A percentile compares a stretch with the other conserved stretches of the same genome.
These are phyloP conservation scores for Saccharum spontaneum DNA, from an alignment of 176 grass and related monocot species.

Conservation along the genomic window DNA sequence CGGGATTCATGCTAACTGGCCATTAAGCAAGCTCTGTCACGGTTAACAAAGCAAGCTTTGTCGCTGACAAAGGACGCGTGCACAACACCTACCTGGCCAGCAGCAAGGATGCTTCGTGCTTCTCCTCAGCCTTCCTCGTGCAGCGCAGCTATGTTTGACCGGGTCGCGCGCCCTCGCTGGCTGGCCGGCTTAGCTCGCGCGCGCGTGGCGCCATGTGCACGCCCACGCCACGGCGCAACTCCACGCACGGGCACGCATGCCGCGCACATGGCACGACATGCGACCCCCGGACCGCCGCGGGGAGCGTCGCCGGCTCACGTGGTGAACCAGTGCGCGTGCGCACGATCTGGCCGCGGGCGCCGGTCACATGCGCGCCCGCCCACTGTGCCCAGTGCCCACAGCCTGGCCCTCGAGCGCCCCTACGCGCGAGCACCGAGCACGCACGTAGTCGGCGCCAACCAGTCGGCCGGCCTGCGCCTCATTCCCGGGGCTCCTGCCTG, in stretches of 20 bases:
- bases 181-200: background rate
- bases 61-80: background rate
- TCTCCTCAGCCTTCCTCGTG: constrained; percentile 3
- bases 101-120: background rate
- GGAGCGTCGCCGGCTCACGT: constrained; percentile 21
- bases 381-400: background rate
- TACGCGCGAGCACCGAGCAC: background rate
- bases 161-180: background rate
- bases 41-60: background rate
- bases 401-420: background rate
- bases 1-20: background rate
- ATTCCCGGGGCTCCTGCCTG: background rate
- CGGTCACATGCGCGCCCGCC: background rate
- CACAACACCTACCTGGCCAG: background rate
- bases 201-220: constrained; percentile 39
- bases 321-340: constrained; percentile 8
- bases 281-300: background rate
- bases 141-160: constrained; percentile 36
- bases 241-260: background rate
- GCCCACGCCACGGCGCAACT: constrained; percentile 22
- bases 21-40: background rate
- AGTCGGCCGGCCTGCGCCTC: background rate
- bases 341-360: constrained; percentile 20
- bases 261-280: background rate
- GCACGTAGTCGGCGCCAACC: no score